Conservation (phyloP, 345 rosid genomes). For the Rhodomyrtus tomentosa region DNA sequence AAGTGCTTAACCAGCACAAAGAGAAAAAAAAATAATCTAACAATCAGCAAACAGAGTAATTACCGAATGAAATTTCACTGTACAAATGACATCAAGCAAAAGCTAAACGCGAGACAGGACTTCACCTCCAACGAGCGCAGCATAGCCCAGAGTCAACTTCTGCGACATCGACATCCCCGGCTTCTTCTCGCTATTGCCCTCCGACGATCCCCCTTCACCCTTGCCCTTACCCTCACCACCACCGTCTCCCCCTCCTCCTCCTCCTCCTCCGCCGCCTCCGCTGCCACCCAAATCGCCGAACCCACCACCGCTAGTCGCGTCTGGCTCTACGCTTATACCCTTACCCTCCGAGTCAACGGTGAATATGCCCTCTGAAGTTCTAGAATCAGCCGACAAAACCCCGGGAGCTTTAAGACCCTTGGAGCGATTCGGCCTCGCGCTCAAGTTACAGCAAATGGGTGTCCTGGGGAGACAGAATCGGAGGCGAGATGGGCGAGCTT, state of each 20-base stretch:
- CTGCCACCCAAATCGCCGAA: background rate
- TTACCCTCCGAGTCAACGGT: constrained; percentile 8
- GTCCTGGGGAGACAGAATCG: background rate
- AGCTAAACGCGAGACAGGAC: background rate
- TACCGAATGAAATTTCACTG: background rate
- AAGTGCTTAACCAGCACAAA: background rate
- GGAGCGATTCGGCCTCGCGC: background rate
- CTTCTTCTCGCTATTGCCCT: constrained; percentile 21
- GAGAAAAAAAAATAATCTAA: background rate
- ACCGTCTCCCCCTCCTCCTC: constrained; percentile 4
- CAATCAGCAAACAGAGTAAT: background rate
- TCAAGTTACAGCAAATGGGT: background rate
- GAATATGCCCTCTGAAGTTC: background rate
- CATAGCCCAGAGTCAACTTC: background rate
- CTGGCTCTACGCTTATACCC: constrained; percentile 14
- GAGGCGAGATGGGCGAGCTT: background rate
- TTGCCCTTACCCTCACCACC: constrained; percentile 8
- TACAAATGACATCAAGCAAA: background rate
- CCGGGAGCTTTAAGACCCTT: background rate
- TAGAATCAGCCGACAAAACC: constrained; percentile 2
- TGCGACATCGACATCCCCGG: constrained; percentile 60
- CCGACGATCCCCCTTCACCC: constrained; percentile 20
- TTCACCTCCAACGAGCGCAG: background rate
- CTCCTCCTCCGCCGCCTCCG: background rate
- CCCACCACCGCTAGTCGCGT: constrained; percentile 3